Percentiles rank a stretch among this genome's conserved stretches.
Conservation (phyloP, 2,329 filamentous ascomycete genomes). For the Colletotrichum chrysophilum region DNA sequence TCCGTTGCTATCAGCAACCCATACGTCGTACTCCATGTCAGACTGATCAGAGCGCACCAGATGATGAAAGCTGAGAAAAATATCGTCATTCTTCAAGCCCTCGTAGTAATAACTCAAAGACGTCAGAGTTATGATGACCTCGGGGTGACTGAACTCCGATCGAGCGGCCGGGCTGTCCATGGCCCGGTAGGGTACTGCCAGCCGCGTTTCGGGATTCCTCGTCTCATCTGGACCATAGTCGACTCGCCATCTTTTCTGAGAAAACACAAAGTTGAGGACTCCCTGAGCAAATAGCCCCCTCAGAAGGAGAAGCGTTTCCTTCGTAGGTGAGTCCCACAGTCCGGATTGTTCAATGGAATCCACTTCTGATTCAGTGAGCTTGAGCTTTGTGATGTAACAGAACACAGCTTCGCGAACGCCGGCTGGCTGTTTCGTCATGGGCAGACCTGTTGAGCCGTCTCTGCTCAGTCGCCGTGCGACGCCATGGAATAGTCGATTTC, state of each 20-base stretch:
- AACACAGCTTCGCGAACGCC: slow-evolving; percentile 34
- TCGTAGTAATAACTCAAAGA: slow-evolving; percentile 61
- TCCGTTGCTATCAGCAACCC: slow-evolving; percentile 41
- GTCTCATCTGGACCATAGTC: slow-evolving; percentile 62
- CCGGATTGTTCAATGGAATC: slow-evolving; percentile 34
- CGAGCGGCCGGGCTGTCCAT: slow-evolving; percentile 61
- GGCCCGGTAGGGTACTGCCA: slow-evolving; percentile 65
- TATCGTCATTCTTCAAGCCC: slow-evolving; percentile 56
- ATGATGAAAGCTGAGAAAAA: slow-evolving; percentile 51
- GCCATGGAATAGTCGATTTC: slow-evolving; percentile 28
- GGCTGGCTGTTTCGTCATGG: slow-evolving; percentile 40
- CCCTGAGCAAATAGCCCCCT: slow-evolving; percentile 61
- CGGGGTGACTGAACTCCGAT: slow-evolving; percentile 68
- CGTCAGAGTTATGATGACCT: slow-evolving; percentile 61
- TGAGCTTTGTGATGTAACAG: slow-evolving; percentile 47
- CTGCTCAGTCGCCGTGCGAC: slow-evolving; percentile 48
- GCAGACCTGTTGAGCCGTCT: slow-evolving; percentile 45
- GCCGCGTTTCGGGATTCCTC: slow-evolving; percentile 43
- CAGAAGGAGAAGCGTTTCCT: slow-evolving; percentile 49
- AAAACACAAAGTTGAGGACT: slow-evolving; percentile 57
- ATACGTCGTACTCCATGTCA: slow-evolving; percentile 53
- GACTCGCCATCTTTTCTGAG: slow-evolving; percentile 67
- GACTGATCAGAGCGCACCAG: slow-evolving; percentile 59
- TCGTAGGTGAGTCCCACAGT: slow-evolving; percentile 41
- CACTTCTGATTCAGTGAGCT: slow-evolving; percentile 35